Conservation (phyloP, 208 protist genomes). For the Wallacemonas rigidus region DNA sequence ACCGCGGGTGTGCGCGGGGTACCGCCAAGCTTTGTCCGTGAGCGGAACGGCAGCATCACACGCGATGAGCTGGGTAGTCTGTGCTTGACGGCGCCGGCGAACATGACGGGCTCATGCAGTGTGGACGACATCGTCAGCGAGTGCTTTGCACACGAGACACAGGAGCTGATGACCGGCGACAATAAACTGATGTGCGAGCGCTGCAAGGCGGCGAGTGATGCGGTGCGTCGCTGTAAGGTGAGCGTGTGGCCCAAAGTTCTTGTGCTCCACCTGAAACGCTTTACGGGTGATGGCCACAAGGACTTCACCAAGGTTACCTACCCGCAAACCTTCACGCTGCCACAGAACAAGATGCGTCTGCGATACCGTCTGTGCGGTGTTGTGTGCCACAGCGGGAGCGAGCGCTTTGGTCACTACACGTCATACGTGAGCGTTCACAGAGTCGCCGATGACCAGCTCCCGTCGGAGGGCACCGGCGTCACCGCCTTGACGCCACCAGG, state of each 20-base stretch:
- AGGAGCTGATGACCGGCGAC: slow-evolving; percentile 48
- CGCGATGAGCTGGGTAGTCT: slow-evolving; percentile 14
- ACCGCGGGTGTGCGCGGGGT: neutral
- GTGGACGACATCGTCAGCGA: slow-evolving; percentile 50
- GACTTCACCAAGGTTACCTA: slow-evolving; percentile 55
- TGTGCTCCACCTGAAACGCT: slow-evolving; percentile 85
- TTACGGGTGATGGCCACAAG: slow-evolving; percentile 64
- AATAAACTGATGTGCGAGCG: slow-evolving; percentile 67
- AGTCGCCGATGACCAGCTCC: slow-evolving; percentile 7
- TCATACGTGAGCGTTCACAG: slow-evolving; percentile 58
- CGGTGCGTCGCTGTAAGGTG: slow-evolving; percentile 44
- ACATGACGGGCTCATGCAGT: neutral
- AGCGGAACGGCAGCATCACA: slow-evolving; percentile 10
- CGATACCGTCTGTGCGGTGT: slow-evolving; percentile 76
- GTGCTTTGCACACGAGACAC: slow-evolving; percentile 53
- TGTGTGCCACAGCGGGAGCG: slow-evolving; percentile 71
- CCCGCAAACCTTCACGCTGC: slow-evolving; percentile 50
- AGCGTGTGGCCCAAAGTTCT: slow-evolving; percentile 66
- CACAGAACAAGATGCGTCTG: slow-evolving; percentile 17
- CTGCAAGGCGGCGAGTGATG: slow-evolving; percentile 65
- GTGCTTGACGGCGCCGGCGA: neutral
- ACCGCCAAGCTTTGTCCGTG: neutral
- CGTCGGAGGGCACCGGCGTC: neutral
- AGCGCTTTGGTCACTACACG: slow-evolving; percentile 79
- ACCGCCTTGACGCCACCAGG: neutral